Evolutionary conservation across 2,329 filamentous ascomycete genomes (phyloP).

Genomic region (Cladosporium velox): DNA sequence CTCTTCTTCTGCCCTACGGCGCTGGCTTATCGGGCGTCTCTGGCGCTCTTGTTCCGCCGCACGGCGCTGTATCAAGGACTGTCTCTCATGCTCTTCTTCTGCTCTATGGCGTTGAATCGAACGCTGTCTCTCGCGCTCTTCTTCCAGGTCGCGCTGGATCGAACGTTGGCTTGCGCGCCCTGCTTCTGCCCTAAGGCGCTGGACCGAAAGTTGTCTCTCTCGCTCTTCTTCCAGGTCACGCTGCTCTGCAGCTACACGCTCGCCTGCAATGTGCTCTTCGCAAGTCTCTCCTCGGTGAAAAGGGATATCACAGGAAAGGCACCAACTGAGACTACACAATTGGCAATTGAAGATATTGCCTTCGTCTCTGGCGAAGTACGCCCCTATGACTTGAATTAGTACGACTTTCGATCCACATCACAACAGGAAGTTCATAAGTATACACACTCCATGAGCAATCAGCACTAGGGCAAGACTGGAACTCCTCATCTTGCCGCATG

Average conservation of each 20-base stretch:
- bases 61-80: not conserved
- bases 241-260: not conserved
- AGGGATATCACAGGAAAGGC: conserved; percentile 27
- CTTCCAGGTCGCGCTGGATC: not conserved
- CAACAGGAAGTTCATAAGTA: too few relatives aligned
- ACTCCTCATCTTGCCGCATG: conserved; percentile 9
- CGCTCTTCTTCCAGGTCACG: not conserved
- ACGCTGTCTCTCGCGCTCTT: not conserved
- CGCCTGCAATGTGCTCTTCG: conserved; percentile 21
- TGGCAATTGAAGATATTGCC: conserved; percentile 32
- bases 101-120: too few relatives aligned
- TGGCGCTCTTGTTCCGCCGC: too few relatives aligned
- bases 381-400: conserved; percentile 13
- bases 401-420: too few relatives aligned
- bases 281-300: conserved; percentile 31
- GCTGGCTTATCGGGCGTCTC: too few relatives aligned
- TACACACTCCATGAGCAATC: not conserved
- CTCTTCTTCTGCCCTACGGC: too few relatives aligned
- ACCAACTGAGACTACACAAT: conserved; percentile 26
- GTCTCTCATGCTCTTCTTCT: not conserved
- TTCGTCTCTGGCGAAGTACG: conserved; percentile 25
- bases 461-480: conserved; percentile 10
- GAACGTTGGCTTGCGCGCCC: too few relatives aligned
- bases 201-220: not conserved
- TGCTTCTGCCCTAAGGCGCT: too few relatives aligned